Evolutionary conservation across 108 stramenopile genomes (phyloP), one percentile per base, ranked within the genome.

Genomic region (Pinguiococcus pyrenoidosus): DNA sequence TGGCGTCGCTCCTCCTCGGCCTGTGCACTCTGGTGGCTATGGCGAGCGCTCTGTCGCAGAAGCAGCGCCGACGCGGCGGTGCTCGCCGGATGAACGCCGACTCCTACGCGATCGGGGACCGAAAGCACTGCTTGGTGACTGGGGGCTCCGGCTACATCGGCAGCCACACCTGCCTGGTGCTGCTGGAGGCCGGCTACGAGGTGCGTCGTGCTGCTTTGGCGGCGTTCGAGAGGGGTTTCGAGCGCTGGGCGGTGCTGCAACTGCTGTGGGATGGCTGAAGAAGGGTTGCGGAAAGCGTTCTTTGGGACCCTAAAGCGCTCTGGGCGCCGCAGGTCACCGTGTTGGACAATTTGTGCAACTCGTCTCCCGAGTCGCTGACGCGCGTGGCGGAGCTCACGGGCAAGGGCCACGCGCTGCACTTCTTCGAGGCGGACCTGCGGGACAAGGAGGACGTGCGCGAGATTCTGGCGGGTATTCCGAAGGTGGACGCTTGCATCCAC

Each of bases 61-160:
- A n/a, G n/a, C n/a, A n/a, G n/a, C n/a, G n/a, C n/a, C n/a, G n/a
- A n/a, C n/a, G n/a, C n/a, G n/a, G n/a, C n/a, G n/a, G n/a, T n/a
- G n/a, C n/a, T n/a, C n/a, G n/a, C n/a, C n/a, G n/a, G n/a, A n/a
- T n/a, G n/a, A n/a, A n/a, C n/a, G n/a, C n/a, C n/a, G n/a, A n/a
- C n/a, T n/a, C n/a, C n/a, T n/a, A n/a, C n/a, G n/a, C n/a, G n/a
- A n/a, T n/a, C n/a, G n/a, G n/a, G n/a, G n/a, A n/a, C n/a, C n/a
- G n/a, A n/a, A n/a, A n/a, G n/a, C n/a, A n/a, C n/a, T n/a, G n/a
- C n/a, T n/a, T 96, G 26, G 88, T 96, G 6, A 89, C 89, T 0
- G 92, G 92, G 10, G 93, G 93, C 17, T 75, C 85, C 0, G 94
- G 94, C 9, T 96, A 89, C 73, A 96, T 96, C 48, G 94, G 90